Conservation (phyloP, 371 early-diverging fungal genomes). For the Mucor plumbeus region DNA sequence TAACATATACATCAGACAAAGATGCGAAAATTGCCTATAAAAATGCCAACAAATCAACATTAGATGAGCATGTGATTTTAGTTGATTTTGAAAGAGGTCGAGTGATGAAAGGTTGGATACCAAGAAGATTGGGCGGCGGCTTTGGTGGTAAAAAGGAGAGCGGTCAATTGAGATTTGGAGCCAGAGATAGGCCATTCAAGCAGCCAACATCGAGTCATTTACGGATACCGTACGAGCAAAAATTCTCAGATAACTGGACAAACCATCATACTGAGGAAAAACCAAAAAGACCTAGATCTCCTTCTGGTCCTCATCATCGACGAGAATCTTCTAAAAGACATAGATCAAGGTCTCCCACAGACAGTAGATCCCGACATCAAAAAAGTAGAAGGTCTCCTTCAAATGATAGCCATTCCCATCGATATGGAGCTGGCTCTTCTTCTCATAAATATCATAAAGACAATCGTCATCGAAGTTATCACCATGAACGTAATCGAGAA, state of each 20-base stretch:
- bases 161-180: constrained; percentile 69
- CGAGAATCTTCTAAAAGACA: neutral
- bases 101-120: constrained; percentile 62
- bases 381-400: neutral
- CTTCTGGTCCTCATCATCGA: neutral
- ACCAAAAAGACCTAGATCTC: neutral
- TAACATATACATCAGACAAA: constrained; percentile 44
- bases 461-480: neutral
- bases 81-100: constrained; percentile 66
- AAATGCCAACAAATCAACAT: constrained; percentile 34
- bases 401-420: neutral
- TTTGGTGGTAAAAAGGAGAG: constrained; percentile 67
- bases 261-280: neutral
- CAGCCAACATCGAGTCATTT: constrained; percentile 34
- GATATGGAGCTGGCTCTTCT: neutral
- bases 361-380: neutral
- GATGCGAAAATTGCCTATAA: constrained; percentile 52
- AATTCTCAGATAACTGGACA: constrained; percentile 10
- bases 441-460: neutral
- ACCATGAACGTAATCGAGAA: neutral
- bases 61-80: constrained; percentile 55
- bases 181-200: constrained; percentile 61
- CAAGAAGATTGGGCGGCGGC: constrained; percentile 68
- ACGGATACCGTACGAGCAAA: constrained; percentile 2
- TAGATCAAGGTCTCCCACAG: neutral